Base-by-base conservation (phyloP, 2,329 filamentous ascomycete species). In the Pseudogymnoascus sp. region DNA sequence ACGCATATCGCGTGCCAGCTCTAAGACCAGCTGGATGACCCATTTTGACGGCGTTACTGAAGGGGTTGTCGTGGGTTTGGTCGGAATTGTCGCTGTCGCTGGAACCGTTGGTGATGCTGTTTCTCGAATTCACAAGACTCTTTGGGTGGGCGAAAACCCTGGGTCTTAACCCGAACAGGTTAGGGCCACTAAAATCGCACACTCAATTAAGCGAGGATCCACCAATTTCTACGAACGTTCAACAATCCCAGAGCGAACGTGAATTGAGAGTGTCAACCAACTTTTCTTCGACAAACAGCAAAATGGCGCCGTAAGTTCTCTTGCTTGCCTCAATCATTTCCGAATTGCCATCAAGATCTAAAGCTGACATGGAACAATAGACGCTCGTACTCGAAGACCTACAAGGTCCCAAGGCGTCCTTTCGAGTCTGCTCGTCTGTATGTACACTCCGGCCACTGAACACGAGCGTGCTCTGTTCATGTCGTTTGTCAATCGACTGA, bases 381-480 rank as follows among this genome's bases (percentile, higher is more conserved):
- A 60, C 82, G 88, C 79, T 89, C 89, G 75, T 96, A 97, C 85
- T 96, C 90, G 79, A 99, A 99, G 91, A 99, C 95, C 86, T 96
- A 96, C 81, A 96, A 96, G 89, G 92, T 96, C 85, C 93, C 93
- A 77, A 86, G 89, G 83, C 90, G 93, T 84, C 93, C 60, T 35
- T 64, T 96, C 87, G 95, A 98, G 90, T 93, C 93, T 82, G 95
- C 95, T 84, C 95, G 95, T 90, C 88, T 99, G 95, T 98, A 89
- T 90, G 93, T 96, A 64, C 40, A 73, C 73, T 78, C 86, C 86
- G 92, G 89, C 93, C 95, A 98, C 89, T 98, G 89, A 96, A 88
- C 85, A 86, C 79, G 89, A 96, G 93, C 93, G 90, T 93, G 92
- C 91, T 96, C 90, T 90, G 86, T 88, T 93, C 84, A 98, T 79